These are phyloP conservation scores for Mycena kentingensis DNA, from an alignment of 768 basidiomycete genomes.

Conservation along the genomic window DNA sequence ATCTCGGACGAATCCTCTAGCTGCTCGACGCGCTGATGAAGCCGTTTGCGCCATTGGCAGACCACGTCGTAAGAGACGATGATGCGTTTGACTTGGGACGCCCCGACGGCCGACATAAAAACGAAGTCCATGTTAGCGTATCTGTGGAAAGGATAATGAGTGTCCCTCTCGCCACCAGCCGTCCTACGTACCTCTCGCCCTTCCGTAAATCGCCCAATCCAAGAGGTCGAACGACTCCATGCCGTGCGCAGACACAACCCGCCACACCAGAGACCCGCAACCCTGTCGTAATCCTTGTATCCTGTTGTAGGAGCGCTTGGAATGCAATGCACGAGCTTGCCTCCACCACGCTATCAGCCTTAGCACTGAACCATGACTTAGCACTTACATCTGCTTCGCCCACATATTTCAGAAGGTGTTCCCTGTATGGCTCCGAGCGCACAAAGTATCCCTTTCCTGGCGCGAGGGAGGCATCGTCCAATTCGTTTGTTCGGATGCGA, in stretches of 20 bases:
- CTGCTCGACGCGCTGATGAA: background rate
- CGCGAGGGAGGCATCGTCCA: conserved; percentile 13
- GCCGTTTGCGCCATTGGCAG: conserved; percentile 23
- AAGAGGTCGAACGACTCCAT: conserved; percentile 15
- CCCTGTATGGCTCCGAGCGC: conserved; percentile 5
- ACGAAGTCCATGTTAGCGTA: conserved; percentile 29
- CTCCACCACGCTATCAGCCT: background rate
- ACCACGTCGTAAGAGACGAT: conserved; percentile 27
- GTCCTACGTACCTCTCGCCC: conserved; percentile 26
- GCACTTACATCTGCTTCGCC: conserved; percentile 11
- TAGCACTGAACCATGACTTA: background rate
- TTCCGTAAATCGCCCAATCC: conserved; percentile 28
- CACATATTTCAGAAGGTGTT: conserved; percentile 2
- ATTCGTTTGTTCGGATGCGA: conserved; percentile 4
- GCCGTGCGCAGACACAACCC: conserved; percentile 16
- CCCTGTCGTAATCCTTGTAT: conserved; percentile 16
- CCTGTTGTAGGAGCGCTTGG: conserved; percentile 17
- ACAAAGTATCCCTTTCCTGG: conserved; percentile 18
- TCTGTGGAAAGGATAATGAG: background rate
- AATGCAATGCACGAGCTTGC: conserved; percentile 20
- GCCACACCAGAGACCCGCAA: conserved; percentile 12
- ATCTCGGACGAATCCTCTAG: background rate
- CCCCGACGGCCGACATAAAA: conserved; percentile 12
- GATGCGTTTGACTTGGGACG: background rate
- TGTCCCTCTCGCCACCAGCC: too few species aligned